phyloP scores from a whole-genome alignment of 2,329 filamentous ascomycete genomes.

The Rhytidhysteron rufulum region DNA sequence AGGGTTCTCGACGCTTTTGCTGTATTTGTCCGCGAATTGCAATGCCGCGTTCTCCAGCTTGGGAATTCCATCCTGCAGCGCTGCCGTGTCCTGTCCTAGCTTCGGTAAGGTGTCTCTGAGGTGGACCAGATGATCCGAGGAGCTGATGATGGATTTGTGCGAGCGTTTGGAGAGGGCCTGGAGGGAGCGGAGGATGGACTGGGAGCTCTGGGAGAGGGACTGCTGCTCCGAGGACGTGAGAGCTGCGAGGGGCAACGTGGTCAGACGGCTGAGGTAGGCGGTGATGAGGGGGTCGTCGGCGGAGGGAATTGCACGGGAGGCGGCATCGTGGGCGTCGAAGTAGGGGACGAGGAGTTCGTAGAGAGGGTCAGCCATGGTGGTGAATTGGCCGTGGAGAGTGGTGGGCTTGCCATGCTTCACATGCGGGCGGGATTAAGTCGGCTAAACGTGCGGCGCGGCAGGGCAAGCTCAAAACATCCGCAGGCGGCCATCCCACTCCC shows the following conservation, averaged over 20 bases:
- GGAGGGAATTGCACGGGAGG: constrained; percentile 38
- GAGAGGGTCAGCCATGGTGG: constrained; percentile 55
- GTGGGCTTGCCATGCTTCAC: constrained; percentile 1
- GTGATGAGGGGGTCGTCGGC: constrained; percentile 53
- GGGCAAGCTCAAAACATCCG: background rate
- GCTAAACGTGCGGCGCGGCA: background rate
- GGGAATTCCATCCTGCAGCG: constrained; percentile 70
- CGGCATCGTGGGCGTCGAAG: constrained; percentile 44
- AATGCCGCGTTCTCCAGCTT: constrained; percentile 74
- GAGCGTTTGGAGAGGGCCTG: constrained; percentile 88
- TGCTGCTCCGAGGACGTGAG: constrained; percentile 73
- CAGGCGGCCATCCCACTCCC: no score
- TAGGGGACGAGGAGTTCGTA: constrained; percentile 69
- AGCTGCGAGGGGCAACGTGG: constrained; percentile 70
- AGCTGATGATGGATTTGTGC: constrained; percentile 77
- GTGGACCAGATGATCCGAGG: constrained; percentile 71
- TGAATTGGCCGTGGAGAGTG: constrained; percentile 1
- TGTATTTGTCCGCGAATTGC: constrained; percentile 78
- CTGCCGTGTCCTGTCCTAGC: constrained; percentile 61
- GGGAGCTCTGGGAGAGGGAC: constrained; percentile 73
- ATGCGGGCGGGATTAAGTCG: no score
- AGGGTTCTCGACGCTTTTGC: constrained; percentile 61
- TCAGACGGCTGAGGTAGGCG: constrained; percentile 72
- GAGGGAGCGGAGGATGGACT: constrained; percentile 76
- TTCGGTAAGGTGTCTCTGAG: constrained; percentile 68